These are phyloP conservation scores for Stephanocyclus meneghinianus DNA, from an alignment of 352 stramenopile species.

Conservation along the genomic window DNA sequence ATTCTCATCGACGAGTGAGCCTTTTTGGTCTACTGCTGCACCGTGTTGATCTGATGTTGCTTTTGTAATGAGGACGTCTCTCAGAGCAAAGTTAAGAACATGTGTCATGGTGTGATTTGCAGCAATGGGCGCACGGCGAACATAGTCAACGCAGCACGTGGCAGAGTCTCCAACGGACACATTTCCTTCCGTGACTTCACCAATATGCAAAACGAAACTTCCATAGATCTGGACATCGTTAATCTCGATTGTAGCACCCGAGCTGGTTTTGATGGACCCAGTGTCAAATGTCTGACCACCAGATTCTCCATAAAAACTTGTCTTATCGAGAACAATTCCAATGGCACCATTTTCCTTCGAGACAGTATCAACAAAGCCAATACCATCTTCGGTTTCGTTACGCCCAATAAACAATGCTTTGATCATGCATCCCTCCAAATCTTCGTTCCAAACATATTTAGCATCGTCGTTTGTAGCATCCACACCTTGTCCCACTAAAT, in stretches of 20 bases:
- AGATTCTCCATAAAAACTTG: conserved; percentile 93
- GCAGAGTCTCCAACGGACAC: conserved; percentile 86
- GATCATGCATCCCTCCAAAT: conserved; percentile 81
- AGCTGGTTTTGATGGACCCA: conserved; percentile 62
- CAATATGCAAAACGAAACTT: conserved; percentile 93
- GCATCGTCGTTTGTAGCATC: conserved; percentile 85
- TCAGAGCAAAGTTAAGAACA: conserved; percentile 95
- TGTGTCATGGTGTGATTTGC: conserved; percentile 99
- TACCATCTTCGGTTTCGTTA: conserved; percentile 82
- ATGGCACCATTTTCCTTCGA: conserved; percentile 87
- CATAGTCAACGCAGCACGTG: conserved; percentile 90
- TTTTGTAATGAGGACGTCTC: conserved; percentile 84
- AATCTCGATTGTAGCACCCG: conserved; percentile 80
- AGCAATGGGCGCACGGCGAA: conserved; percentile 88
- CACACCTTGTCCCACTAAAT: conserved; percentile 83
- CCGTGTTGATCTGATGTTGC: conserved; percentile 38
- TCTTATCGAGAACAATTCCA: conserved; percentile 92
- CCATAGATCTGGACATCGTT: conserved; percentile 93
- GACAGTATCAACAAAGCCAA: conserved; percentile 86
- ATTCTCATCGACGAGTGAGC: conserved; percentile 91
- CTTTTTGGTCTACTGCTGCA: conserved; percentile 90
- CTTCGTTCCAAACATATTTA: conserved; percentile 93
- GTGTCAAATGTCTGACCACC: conserved; percentile 89
- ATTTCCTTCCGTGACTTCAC: conserved; percentile 74
- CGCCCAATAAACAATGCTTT: conserved; percentile 92